Evolutionary conservation across 768 basidiomycete species (phyloP), one percentile per base, ranked within the genome.

Genomic region (Trametes punicea): DNA sequence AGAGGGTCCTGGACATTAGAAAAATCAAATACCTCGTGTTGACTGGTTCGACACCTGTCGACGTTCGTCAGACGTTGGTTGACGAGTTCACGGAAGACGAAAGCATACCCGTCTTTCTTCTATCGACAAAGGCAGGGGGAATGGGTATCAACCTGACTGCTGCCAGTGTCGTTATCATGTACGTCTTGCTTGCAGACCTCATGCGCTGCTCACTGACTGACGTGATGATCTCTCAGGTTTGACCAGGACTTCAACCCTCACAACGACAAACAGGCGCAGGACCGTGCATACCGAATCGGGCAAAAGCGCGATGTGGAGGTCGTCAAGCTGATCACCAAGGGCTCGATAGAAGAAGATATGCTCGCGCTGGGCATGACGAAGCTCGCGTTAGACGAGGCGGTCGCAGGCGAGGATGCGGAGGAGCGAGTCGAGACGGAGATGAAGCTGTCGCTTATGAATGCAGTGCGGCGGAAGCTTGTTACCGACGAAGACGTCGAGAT

Each of bases 171-270:
- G 96, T 99, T 38, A 89, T 98, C 65, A 89, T 94, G 88, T 89
- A 58, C 41, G 83, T 69, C 4, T n/a, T n/a, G n/a, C n/a, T n/a
- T n/a, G n/a, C n/a, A n/a, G n/a, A n/a, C n/a, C n/a, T 52, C 59
- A 27, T 18, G 38, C 27, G n/a, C 8, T 27, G 27, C 20, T 26
- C 30, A 4, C 29, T 10, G 33, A 3, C n/a, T n/a, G n/a, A n/a
- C n/a, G 11, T 44, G 42, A 4, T 3, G 4, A 7, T 34, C 18
- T 27, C 10, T 38, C 56, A 90, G 88, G 83, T 97, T 94, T 67
- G 96, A 99, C 68, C 94, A 96, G 67, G 96, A 98, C 69, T 99
- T 98, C 73, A 98, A 98, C 69, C 91, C 91, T 3, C 91, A 93
- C 73, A 99, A 99, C 69, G 97, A 98, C 72, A 84, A 89, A 58